Conservation (phyloP, 371 early-diverging fungal genomes). For the Nosema granulosis region DNA sequence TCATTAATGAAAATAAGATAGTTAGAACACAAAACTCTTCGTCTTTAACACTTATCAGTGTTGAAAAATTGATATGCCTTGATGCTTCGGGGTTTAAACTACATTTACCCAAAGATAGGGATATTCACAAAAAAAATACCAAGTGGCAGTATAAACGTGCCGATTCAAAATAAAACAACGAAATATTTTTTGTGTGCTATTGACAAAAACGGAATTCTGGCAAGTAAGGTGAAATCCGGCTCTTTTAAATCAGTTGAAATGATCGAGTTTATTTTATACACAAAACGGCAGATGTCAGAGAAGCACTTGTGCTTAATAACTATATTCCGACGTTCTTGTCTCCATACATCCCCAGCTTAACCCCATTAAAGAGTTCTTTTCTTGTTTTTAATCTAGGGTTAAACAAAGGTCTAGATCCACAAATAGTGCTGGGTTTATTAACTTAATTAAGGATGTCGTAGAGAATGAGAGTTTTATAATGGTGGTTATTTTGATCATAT, state of each 20-base stretch:
- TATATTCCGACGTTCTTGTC: too few relatives aligned
- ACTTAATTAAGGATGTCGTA: too few relatives aligned
- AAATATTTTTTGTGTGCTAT: neutral
- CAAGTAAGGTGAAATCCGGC: neutral
- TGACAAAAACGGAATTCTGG: neutral
- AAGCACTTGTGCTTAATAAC: too few relatives aligned
- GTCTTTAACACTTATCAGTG: neutral
- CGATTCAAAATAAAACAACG: neutral
- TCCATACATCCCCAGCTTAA: too few relatives aligned
- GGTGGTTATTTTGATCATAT: too few relatives aligned
- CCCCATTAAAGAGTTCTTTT: too few relatives aligned
- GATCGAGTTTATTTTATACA: neutral
- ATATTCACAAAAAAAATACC: neutral
- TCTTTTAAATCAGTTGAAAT: neutral
- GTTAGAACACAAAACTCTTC: neutral
- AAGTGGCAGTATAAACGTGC: neutral
- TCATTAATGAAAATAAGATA: neutral
- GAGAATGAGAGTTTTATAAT: too few relatives aligned
- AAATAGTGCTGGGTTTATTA: too few relatives aligned
- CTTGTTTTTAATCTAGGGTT: too few relatives aligned
- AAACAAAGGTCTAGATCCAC: too few relatives aligned
- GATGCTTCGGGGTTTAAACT: neutral
- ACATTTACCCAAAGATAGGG: neutral
- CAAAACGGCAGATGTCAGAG: too few relatives aligned
- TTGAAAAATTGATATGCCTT: neutral